These are phyloP conservation scores for Trypanosoma avium DNA, from an alignment of 208 protist genomes.

Conservation along the genomic window DNA sequence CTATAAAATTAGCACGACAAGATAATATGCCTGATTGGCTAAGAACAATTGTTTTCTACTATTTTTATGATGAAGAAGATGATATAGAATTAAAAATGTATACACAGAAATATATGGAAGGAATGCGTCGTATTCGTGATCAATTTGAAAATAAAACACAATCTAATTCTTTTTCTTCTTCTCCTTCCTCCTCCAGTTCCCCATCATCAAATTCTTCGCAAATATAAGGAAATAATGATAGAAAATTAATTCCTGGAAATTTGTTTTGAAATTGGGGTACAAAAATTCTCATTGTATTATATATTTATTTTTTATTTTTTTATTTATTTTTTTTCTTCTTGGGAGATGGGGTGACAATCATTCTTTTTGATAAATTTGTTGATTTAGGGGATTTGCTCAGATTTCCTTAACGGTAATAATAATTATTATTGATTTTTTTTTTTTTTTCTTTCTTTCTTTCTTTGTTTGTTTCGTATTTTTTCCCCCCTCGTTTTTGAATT, in stretches of 20 bases:
- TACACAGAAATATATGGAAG: constrained; percentile 16
- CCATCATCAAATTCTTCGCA: neutral
- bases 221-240: no score
- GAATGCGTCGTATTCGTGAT: constrained; percentile 22
- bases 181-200: neutral
- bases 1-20: constrained; percentile 37
- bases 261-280: no score
- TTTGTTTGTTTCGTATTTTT: neutral
- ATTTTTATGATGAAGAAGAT: constrained; percentile 58
- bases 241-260: no score
- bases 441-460: neutral
- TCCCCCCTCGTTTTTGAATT: no score
- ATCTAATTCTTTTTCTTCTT: neutral
- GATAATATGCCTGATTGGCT: constrained; percentile 56
- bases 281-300: no score
- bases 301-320: no score
- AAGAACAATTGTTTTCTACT: constrained; percentile 56
- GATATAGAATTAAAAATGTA: constrained; percentile 25
- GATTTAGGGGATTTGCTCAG: no score
- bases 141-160: constrained; percentile 18
- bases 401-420: neutral
- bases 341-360: no score
- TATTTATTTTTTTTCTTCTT: no score
- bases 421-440: neutral
- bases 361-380: no score